Conservation (phyloP, 2,329 filamentous ascomycete species). For the Coniochaeta sp. region DNA sequence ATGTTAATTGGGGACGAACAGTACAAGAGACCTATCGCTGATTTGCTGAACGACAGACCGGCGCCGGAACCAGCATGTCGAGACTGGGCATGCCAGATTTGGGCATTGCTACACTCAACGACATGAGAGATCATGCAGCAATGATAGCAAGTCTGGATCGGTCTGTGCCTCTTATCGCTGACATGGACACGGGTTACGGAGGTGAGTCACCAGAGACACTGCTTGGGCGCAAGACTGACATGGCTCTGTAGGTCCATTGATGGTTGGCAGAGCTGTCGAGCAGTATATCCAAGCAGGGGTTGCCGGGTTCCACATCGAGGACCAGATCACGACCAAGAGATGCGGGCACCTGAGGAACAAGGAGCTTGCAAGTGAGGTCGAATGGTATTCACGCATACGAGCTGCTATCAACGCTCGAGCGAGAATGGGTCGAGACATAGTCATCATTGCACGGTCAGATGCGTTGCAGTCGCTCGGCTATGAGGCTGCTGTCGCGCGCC, state of each 20-base stretch:
- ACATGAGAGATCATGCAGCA: slow-evolving; percentile 44
- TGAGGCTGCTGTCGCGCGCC: slow-evolving; percentile 37
- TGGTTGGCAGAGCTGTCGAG: slow-evolving; percentile 32
- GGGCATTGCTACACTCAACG: slow-evolving; percentile 39
- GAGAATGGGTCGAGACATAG: slow-evolving; percentile 37
- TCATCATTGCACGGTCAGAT: slow-evolving; percentile 54
- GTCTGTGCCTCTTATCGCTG: slow-evolving; percentile 40
- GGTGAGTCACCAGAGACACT: slow-evolving; percentile 20
- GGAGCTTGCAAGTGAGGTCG: slow-evolving; percentile 21
- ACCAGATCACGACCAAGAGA: slow-evolving; percentile 27
- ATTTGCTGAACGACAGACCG: slow-evolving; percentile 28
- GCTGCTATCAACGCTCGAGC: slow-evolving; percentile 24
- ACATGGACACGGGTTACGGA: slow-evolving; percentile 47
- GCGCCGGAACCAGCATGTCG: slow-evolving; percentile 40
- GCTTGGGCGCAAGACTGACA: background rate
- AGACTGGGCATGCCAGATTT: slow-evolving; percentile 40
- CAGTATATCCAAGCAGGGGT: slow-evolving; percentile 47
- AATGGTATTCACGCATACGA: slow-evolving; percentile 20
- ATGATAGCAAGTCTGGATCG: slow-evolving; percentile 45
- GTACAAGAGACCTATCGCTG: no score
- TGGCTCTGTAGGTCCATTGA: slow-evolving; percentile 23
- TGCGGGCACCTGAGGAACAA: slow-evolving; percentile 30
- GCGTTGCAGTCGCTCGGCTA: slow-evolving; percentile 43
- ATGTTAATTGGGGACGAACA: no score
- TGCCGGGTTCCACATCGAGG: slow-evolving; percentile 25